Percentiles rank a stretch among this genome's conserved stretches.
These are phyloP conservation scores for Medicago arabica DNA, from an alignment of 306 rosid species.

Conservation along the genomic window DNA sequence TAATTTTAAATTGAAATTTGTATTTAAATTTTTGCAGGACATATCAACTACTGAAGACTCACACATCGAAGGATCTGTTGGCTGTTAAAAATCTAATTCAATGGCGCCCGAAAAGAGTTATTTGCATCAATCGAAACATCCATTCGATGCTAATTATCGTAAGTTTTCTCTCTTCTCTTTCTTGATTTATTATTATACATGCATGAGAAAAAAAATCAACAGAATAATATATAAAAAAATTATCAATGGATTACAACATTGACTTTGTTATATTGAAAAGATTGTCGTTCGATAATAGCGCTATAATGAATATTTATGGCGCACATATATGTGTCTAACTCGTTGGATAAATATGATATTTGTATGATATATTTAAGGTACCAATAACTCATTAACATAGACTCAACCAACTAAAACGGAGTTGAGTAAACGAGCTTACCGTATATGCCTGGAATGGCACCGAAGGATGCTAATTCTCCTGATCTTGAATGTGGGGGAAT, in stretches of 20 bases:
- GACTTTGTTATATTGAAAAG: background rate
- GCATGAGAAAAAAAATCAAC: background rate
- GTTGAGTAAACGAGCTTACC: no score
- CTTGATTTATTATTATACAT: background rate
- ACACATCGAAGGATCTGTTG: conserved; percentile 9
- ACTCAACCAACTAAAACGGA: no score
- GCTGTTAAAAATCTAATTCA: conserved; percentile 34
- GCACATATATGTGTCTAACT: no score
- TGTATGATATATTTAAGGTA: no score
- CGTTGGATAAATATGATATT: no score
- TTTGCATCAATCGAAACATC: conserved; percentile 60
- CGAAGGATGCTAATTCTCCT: no score
- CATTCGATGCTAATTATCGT: conserved; percentile 61
- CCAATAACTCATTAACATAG: no score
- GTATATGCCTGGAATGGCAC: no score
- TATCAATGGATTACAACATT: background rate
- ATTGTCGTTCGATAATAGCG: background rate
- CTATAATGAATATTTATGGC: no score
- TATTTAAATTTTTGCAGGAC: conserved; percentile 4
- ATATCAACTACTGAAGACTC: conserved; percentile 43
- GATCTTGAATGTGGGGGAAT: no score
- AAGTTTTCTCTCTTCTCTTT: conserved; percentile 38
- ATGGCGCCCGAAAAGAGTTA: conserved; percentile 49
- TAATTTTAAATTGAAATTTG: background rate
- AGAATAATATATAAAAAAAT: background rate